These are phyloP conservation scores for Typha latifolia DNA, from an alignment of 176 grass and related monocot species.

Conservation along the genomic window DNA sequence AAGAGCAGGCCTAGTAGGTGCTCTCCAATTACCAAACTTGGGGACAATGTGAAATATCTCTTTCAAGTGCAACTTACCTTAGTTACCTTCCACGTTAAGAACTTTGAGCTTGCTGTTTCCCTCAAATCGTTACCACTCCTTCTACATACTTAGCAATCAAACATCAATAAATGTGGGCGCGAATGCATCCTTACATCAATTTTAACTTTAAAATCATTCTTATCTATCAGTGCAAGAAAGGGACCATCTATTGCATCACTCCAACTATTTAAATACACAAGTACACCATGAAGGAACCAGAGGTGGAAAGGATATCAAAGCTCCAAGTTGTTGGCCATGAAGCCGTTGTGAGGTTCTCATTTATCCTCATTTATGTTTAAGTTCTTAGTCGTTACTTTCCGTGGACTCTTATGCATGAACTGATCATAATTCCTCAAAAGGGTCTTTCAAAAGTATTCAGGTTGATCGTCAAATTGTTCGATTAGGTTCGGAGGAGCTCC, in stretches of 20 bases:
- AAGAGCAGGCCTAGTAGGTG: not conserved
- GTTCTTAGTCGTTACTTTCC: not conserved
- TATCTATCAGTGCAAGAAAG: not conserved
- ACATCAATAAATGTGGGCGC: not conserved
- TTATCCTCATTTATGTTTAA: not conserved
- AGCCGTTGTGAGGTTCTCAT: not conserved
- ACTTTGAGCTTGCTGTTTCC: not conserved
- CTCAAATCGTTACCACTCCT: not conserved
- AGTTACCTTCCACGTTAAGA: not conserved
- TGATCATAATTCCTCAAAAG: no score
- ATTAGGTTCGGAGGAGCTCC: not conserved
- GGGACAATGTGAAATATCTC: not conserved
- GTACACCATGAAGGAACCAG: not conserved
- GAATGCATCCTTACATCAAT: not conserved
- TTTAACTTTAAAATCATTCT: not conserved
- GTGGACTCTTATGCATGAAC: not conserved
- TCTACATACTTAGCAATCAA: not conserved
- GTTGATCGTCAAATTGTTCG: not conserved
- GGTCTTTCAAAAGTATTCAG: not conserved
- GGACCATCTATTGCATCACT: not conserved
- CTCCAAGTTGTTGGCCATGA: no score
- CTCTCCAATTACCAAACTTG: not conserved
- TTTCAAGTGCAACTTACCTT: not conserved
- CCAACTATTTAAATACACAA: not conserved
- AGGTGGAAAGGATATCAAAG: no score